phyloP scores from a whole-genome alignment of 306 rosid genomes.

The Trifolium fragiferum region DNA sequence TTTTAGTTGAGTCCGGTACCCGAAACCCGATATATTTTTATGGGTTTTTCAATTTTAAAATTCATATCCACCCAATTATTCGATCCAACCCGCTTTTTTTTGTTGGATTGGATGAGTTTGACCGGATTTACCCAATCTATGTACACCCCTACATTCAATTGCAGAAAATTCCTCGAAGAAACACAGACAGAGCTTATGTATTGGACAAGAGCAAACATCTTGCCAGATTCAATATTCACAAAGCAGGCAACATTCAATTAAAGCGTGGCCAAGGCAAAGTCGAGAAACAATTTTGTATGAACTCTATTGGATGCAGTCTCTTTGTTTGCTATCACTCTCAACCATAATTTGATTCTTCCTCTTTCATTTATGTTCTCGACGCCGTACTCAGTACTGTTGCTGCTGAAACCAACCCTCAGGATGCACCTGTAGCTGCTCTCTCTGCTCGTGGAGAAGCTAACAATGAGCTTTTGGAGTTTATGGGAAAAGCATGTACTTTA shows the following conservation, averaged over 20 bases:
- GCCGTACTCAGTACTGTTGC: slow-evolving; percentile 78
- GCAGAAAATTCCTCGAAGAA: slow-evolving; percentile 96
- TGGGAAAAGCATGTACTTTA: slow-evolving; percentile 75
- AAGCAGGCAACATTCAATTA: slow-evolving; percentile 77
- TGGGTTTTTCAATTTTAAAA: no score
- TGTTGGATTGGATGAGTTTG: no score
- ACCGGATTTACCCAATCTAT: no score
- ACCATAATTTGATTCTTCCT: slow-evolving; percentile 70
- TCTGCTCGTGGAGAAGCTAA: slow-evolving; percentile 99
- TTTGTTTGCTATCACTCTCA: slow-evolving; percentile 90
- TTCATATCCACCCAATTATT: no score
- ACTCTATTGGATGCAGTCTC: slow-evolving; percentile 86
- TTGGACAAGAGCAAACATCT: slow-evolving; percentile 89
- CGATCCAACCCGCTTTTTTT: no score
- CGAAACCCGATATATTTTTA: no score
- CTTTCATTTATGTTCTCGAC: slow-evolving; percentile 69
- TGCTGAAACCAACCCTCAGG: slow-evolving; percentile 99
- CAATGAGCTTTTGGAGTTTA: slow-evolving; percentile 94
- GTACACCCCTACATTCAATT: slow-evolving; percentile 89
- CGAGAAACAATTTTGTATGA: slow-evolving; percentile 93
- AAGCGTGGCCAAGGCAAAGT: slow-evolving; percentile 83
- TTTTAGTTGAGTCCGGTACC: no score
- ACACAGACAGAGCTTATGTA: slow-evolving; percentile 84
- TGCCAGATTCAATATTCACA: slow-evolving; percentile 78
- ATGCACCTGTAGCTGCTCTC: slow-evolving; percentile 99